These are phyloP conservation scores for Striga hermonthica DNA, from an alignment of 305 asterid genomes.

Conservation along the genomic window DNA sequence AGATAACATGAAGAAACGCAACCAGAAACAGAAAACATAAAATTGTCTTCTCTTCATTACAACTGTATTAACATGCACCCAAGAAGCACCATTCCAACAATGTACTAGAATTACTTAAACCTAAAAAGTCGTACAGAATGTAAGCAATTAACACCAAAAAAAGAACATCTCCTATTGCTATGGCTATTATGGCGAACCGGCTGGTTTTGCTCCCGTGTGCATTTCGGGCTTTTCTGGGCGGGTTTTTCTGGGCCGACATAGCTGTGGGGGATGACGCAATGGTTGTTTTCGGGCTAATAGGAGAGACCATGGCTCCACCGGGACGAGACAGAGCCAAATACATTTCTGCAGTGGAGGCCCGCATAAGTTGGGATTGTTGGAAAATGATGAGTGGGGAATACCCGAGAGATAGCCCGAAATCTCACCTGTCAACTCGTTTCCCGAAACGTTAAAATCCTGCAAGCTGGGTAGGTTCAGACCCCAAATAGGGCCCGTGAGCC, in stretches of 20 bases:
- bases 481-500: constrained; percentile 53
- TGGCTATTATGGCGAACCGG: constrained; percentile 49
- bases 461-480: constrained; percentile 42
- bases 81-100: too few species aligned
- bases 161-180: constrained; percentile 61
- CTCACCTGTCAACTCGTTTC: constrained; percentile 53
- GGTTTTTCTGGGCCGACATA: constrained; percentile 42
- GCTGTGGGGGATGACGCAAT: constrained; percentile 58
- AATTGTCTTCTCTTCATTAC: too few species aligned
- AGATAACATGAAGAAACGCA: too few species aligned
- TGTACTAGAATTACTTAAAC: constrained; percentile 36
- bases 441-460: constrained; percentile 76
- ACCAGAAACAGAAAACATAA: too few species aligned
- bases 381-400: constrained; percentile 55
- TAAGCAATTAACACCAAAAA: constrained; percentile 53
- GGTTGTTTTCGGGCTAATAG: constrained; percentile 43
- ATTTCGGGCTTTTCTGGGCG: constrained; percentile 34
- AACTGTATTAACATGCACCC: too few species aligned
- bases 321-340: constrained; percentile 45
- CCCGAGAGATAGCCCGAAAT: constrained; percentile 59
- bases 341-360: constrained; percentile 68
- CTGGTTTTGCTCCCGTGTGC: constrained; percentile 45
- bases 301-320: constrained; percentile 65
- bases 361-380: constrained; percentile 46
- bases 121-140: constrained; percentile 63